These are phyloP conservation scores for Kuraishia hungarica DNA, from an alignment of 805 yeast species.

Conservation along the genomic window DNA sequence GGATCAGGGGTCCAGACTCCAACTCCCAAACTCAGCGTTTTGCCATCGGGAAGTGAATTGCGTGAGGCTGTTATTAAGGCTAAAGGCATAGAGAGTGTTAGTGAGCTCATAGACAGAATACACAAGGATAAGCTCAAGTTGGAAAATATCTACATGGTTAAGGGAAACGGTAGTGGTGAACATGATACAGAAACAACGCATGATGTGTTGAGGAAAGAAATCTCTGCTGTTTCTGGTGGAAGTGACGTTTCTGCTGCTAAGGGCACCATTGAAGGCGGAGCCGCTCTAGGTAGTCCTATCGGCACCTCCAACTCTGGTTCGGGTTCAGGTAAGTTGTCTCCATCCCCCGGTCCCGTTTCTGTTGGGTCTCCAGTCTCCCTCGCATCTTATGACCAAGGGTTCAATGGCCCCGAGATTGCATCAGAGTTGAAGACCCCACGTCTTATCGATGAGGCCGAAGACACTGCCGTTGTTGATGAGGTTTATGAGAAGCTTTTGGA, in stretches of 20 bases:
- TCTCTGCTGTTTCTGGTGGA: not conserved
- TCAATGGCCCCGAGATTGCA: not conserved
- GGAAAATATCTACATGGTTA: conserved; percentile 13
- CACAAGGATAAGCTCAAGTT: conserved; percentile 33
- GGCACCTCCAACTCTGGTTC: not conserved
- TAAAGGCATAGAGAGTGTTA: conserved; percentile 64
- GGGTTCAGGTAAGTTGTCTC: conserved; percentile 3
- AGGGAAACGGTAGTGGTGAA: not conserved
- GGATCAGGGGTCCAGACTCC: not conserved
- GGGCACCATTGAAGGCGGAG: not conserved
- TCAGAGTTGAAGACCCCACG: not conserved
- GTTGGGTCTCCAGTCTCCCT: conserved; percentile 7
- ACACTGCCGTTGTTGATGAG: conserved; percentile 47
- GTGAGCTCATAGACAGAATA: conserved; percentile 59
- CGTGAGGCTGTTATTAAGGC: conserved; percentile 62
- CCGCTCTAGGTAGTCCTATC: not conserved
- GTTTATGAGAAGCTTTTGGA: conserved; percentile 66
- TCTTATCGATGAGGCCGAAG: conserved; percentile 11
- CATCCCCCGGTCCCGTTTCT: not conserved
- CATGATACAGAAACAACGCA: not conserved
- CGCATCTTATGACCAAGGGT: conserved; percentile 16
- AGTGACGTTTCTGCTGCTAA: not conserved
- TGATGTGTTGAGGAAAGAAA: not conserved
- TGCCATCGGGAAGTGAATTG: conserved; percentile 48
- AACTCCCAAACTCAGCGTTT: conserved; percentile 21